Base-by-base conservation (phyloP, 768 basidiomycete species). In the Trametes punicea region DNA sequence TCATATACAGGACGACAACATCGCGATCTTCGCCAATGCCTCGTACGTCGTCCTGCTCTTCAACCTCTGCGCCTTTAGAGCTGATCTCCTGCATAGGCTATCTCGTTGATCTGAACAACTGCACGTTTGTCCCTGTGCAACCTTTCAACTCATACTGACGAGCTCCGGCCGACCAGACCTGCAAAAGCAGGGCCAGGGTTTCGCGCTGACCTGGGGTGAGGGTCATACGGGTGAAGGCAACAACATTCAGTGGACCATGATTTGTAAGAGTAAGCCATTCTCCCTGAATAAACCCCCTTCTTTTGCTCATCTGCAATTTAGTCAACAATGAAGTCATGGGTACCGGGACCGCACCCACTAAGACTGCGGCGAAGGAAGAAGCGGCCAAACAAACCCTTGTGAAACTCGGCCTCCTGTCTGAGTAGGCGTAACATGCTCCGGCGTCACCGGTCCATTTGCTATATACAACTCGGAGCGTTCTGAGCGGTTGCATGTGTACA, bases 221-320 rank as follows among this genome's bases (percentile, higher is more conserved):
- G 64, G 60, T 0, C 60, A 39, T 2, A 60, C 69, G 4, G 84
- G 85, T 0, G 78, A 73, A 0, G 56, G 74, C 8, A 66, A 79
- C 61, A 68, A 71, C 10, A 61, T 71, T 27, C 52, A 64, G 20
- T 88, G 85, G 85, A 81, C 74, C 9, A 67, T 74, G n/a, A 66
- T 75, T 20, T 86, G 82, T 68, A 84, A 81, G 70, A 73, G 85
- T 85, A 61, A 62, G 80, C 51, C 41, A 2, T 26, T 46, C n/a
- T 34, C 20, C 15, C 8, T 8, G 21, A 18, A 8, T 31, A 26
- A 18, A n/a, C 44, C 16, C 10, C 41, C 15, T 46, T 9, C 33
- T 46, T 42, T 62, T 11, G 36, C 62, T 27, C 41, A 34, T 31
- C n/a, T 23, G 41, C 49, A 27, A 21, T 47, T 20, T 34, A 85